A percentile compares a stretch with the other conserved stretches of the same genome.
Evolutionary conservation across 2,329 filamentous ascomycete species (phyloP).

Genomic region (Dothidotthia symphoricarpi): DNA sequence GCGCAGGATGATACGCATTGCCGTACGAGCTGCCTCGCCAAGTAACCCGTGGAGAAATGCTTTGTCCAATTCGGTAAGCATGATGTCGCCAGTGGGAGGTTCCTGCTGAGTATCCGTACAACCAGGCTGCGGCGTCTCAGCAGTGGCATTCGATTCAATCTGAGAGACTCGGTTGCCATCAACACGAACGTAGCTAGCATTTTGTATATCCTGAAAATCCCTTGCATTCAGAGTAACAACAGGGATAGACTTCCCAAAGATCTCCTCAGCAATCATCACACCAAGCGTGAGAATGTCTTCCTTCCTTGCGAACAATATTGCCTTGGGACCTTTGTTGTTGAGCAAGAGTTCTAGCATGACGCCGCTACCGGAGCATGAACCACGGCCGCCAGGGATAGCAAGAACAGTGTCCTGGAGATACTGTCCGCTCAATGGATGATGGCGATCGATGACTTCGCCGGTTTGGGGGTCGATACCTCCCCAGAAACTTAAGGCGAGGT

Average conservation of each 20-base stretch:
- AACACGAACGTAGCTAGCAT: neutral
- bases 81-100: neutral
- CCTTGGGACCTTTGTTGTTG: slow-evolving; percentile 41
- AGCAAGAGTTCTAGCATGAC: slow-evolving; percentile 49
- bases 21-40: slow-evolving; percentile 37
- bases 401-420: slow-evolving; percentile 39
- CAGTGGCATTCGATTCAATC: too few relatives aligned
- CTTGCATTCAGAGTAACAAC: slow-evolving; percentile 32
- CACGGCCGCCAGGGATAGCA: slow-evolving; percentile 48
- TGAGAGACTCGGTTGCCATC: neutral
- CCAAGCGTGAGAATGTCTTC: slow-evolving; percentile 51
- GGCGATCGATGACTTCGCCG: slow-evolving; percentile 46
- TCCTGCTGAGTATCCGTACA: neutral
- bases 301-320: slow-evolving; percentile 43
- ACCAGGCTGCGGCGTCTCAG: neutral
- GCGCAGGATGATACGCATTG: slow-evolving; percentile 43
- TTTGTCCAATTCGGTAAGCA: slow-evolving; percentile 2
- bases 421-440: slow-evolving; percentile 44
- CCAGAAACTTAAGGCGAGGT: slow-evolving; percentile 47
- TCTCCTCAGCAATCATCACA: slow-evolving; percentile 44
- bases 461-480: slow-evolving; percentile 45
- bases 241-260: slow-evolving; percentile 46
- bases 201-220: slow-evolving; percentile 21
- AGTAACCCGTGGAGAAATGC: slow-evolving; percentile 19
- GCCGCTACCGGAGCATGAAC: slow-evolving; percentile 50